Evolutionary conservation across 2,329 filamentous ascomycete species (phyloP), one percentile per base, ranked within the genome.

Genomic region (Alternaria sp.): DNA sequence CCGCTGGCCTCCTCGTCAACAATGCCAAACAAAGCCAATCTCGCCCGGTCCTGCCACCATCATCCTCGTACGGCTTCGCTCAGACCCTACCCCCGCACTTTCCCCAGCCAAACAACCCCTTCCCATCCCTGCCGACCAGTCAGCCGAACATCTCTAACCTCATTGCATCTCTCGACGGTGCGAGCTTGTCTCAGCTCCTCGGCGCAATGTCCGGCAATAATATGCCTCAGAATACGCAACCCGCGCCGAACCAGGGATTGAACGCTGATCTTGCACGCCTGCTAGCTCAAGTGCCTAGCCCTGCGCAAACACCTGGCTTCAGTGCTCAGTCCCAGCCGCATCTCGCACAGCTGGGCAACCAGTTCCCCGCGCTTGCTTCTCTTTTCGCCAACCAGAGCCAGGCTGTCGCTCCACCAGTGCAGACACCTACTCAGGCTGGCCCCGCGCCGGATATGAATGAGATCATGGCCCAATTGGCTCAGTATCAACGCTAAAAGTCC

Each of bases 1-100:
- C 93, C 49, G 93, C 92, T 5, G 92, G 91, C 15, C 92, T 96
- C 70, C 87, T 98, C 15, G 91, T 97, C 61, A 79, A 90, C 45
- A 88, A 93, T 62, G 88, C 90, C 55, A 94, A 92, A 77, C 80
- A 85, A 66, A 83, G 77, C 23, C 73, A 82, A 15, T 65, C 67
- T 7, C 73, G 73, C 49, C 68, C 73, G 15, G 72, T 72, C 8
- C 81, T 74, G 74, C 72, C 72, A 72, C 76, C 70, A 36, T 67
- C 66, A 23, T 70, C 78, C 68, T 54, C 70, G 3, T 76, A 74
- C 55, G 70, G 67, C 26, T 74, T 75, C 57, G 65, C 66, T 46
- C 71, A 68, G 79, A 63, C 73, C 68, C 67, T 72, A 43, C 73
- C 72, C 77, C 49, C 66, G 73, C 68, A 67, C 19, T 61, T 77